A percentile compares a stretch with the other conserved stretches of the same genome.
phyloP scores from a whole-genome alignment of 2,329 filamentous ascomycete genomes.

The Arthroderma sp. region DNA sequence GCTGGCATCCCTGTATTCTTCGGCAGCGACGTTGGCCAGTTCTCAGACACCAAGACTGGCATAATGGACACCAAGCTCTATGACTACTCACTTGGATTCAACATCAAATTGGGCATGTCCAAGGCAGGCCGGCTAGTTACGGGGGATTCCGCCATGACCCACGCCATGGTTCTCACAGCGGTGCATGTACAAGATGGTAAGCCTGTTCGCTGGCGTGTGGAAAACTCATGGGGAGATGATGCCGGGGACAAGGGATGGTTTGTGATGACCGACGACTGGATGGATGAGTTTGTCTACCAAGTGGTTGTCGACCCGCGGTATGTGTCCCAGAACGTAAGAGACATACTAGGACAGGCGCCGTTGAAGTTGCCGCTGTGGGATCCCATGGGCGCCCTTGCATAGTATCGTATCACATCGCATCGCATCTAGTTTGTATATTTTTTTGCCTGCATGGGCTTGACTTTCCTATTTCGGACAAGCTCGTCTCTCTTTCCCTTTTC shows the following conservation, averaged over 20 bases:
- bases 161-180: conserved; percentile 81
- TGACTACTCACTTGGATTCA: conserved; percentile 76
- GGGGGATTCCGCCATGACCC: conserved; percentile 73
- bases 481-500: too few relatives aligned
- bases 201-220: conserved; percentile 66
- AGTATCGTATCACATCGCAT: too few relatives aligned
- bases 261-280: conserved; percentile 73
- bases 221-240: conserved; percentile 68
- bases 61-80: conserved; percentile 69
- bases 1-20: conserved; percentile 76
- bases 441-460: too few relatives aligned
- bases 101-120: conserved; percentile 56
- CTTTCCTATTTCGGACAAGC: too few relatives aligned
- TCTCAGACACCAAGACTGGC: conserved; percentile 51
- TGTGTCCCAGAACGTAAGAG: conserved; percentile 50
- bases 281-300: conserved; percentile 74
- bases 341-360: conserved; percentile 57
- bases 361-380: conserved; percentile 65
- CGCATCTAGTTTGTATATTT: too few relatives aligned
- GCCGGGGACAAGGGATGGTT: conserved; percentile 72
- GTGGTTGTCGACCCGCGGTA: conserved; percentile 66
- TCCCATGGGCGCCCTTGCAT: conserved; percentile 64
- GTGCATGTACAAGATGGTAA: conserved; percentile 62
- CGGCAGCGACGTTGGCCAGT: conserved; percentile 76
- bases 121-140: conserved; percentile 63